Percentiles rank a stretch among this genome's conserved stretches.
phyloP scores from a whole-genome alignment of 2,329 filamentous ascomycete species.

The Thyridium curvatum region DNA sequence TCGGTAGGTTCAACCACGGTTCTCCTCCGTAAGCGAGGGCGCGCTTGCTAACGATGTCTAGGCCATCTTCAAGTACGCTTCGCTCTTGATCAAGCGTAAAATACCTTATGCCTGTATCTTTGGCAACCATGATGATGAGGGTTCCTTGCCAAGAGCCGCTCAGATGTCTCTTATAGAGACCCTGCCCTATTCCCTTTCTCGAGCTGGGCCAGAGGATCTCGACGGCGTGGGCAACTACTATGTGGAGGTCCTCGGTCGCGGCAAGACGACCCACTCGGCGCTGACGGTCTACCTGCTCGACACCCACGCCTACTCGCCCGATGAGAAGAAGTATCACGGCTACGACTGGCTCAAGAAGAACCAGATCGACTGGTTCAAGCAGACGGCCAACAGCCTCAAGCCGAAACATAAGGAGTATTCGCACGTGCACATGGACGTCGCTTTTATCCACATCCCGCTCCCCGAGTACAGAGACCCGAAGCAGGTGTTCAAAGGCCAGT shows the following conservation, averaged over 20 bases:
- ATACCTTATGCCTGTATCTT: constrained; percentile 92
- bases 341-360: constrained; percentile 96
- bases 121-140: constrained; percentile 96
- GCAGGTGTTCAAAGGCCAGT: constrained; percentile 61
- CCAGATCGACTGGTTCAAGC: constrained; percentile 92
- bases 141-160: constrained; percentile 64
- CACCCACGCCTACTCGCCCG: constrained; percentile 84
- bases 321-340: constrained; percentile 81
- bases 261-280: constrained; percentile 76
- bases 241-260: constrained; percentile 79
- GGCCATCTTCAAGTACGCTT: constrained; percentile 90
- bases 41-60: constrained; percentile 24
- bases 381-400: constrained; percentile 67
- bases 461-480: constrained; percentile 71
- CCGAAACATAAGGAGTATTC: constrained; percentile 78
- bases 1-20: constrained; percentile 48
- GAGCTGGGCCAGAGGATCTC: constrained; percentile 73
- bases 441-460: constrained; percentile 95
- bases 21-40: neutral
- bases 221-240: constrained; percentile 94
- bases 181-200: constrained; percentile 84
- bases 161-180: constrained; percentile 85
- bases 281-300: constrained; percentile 93
- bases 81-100: constrained; percentile 76
- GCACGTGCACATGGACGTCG: constrained; percentile 88